phyloP scores from a whole-genome alignment of 2,329 filamentous ascomycete genomes.

The Pleoardoris graminearum region DNA sequence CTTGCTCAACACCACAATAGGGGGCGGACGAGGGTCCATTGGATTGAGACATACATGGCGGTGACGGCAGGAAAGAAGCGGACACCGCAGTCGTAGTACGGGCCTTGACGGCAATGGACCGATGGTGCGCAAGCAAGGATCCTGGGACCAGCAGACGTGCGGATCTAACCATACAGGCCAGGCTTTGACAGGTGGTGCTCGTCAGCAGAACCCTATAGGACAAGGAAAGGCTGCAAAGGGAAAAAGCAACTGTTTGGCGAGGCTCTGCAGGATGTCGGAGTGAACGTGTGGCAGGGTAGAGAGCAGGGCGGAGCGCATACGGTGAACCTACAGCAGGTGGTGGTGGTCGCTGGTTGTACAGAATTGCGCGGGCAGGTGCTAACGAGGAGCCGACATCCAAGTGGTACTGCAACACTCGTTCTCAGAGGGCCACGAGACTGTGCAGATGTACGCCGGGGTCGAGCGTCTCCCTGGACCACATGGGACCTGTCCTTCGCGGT shows the following conservation, averaged over 20 bases:
- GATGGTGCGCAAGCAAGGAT: conserved; percentile 37
- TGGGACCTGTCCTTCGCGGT: conserved; percentile 32
- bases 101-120: conserved; percentile 28
- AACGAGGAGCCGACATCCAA: conserved; percentile 31
- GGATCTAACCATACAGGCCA: conserved; percentile 41
- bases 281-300: conserved; percentile 35
- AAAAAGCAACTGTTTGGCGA: conserved; percentile 30
- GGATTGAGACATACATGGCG: conserved; percentile 45
- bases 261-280: conserved; percentile 23
- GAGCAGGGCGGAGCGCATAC: conserved; percentile 23
- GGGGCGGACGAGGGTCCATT: conserved; percentile 41
- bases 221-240: conserved; percentile 22
- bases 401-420: conserved; percentile 29
- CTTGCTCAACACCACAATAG: conserved; percentile 36
- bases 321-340: conserved; percentile 30
- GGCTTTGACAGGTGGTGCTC: conserved; percentile 30
- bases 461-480: conserved; percentile 13
- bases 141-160: conserved; percentile 24
- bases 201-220: conserved; percentile 35
- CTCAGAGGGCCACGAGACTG: conserved; percentile 40
- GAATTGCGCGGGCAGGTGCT: conserved; percentile 31
- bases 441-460: conserved; percentile 33
- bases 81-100: conserved; percentile 21
- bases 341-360: conserved; percentile 27
- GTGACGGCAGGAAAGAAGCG: conserved; percentile 27